Percentiles rank a stretch among this genome's conserved stretches.
phyloP scores from a whole-genome alignment of 768 basidiomycete genomes.

The Cystofilobasidium capitatum region DNA sequence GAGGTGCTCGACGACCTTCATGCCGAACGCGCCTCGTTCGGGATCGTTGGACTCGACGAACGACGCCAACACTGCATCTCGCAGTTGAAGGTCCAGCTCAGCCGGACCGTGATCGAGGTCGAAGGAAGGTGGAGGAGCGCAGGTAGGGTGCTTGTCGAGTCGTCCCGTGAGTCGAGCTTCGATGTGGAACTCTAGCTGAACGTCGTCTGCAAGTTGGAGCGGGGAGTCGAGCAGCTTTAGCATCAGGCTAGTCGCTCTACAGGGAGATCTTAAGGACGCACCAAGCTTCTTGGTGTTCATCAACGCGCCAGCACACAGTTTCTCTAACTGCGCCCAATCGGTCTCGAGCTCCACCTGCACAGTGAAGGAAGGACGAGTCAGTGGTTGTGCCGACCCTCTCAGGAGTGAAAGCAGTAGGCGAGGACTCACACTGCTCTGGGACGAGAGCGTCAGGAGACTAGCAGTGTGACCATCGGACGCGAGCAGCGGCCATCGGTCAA shows the following conservation, averaged over 20 bases:
- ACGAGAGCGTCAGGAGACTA: slow-evolving; percentile 1
- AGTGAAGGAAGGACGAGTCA: too few relatives aligned
- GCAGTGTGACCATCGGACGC: slow-evolving; percentile 21
- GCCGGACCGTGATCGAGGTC: neutral
- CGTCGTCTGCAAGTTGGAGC: slow-evolving; percentile 2
- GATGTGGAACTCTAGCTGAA: slow-evolving; percentile 18
- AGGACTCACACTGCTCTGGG: slow-evolving; percentile 6
- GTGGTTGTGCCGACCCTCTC: neutral
- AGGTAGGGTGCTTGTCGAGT: neutral
- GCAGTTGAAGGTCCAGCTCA: neutral
- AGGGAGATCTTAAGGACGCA: neutral
- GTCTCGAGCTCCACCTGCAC: slow-evolving; percentile 18
- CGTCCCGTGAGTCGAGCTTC: slow-evolving; percentile 3
- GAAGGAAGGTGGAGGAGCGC: neutral
- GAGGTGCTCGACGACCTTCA: neutral
- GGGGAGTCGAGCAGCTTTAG: neutral
- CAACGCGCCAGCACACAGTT: neutral
- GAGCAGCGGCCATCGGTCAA: slow-evolving; percentile 14
- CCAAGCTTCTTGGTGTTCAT: slow-evolving; percentile 24
- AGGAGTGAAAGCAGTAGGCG: neutral
- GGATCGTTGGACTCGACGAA: neutral
- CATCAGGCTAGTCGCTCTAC: too few relatives aligned
- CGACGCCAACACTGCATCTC: neutral
- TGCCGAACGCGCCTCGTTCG: neutral
- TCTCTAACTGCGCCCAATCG: neutral